These are phyloP conservation scores for Arachnomyces sp. DNA, from an alignment of 2,329 filamentous ascomycete species.

Conservation along the genomic window DNA sequence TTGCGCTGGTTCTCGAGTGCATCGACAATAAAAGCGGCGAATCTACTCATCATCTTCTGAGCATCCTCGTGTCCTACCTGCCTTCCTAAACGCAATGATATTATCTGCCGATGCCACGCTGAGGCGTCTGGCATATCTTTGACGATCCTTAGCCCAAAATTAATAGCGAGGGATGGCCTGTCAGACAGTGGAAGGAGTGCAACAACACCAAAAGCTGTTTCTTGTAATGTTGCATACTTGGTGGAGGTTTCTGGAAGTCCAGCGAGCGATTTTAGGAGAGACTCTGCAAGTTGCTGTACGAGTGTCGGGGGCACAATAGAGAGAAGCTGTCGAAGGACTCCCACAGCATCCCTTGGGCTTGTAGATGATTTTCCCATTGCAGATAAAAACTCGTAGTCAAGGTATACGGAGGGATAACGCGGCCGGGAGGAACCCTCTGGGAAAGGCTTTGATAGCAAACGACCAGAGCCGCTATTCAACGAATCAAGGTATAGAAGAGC, in stretches of 20 bases:
- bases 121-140: constrained; percentile 12
- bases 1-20: background rate
- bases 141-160: constrained; percentile 9
- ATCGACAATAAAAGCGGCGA: constrained; percentile 7
- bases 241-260: background rate
- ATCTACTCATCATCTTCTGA: constrained; percentile 3
- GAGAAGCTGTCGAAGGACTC: background rate
- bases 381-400: constrained; percentile 11
- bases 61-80: constrained; percentile 7
- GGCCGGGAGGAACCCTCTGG: constrained; percentile 3
- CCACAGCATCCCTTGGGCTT: constrained; percentile 1
- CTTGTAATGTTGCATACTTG: constrained; percentile 2
- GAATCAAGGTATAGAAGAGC: constrained; percentile 14
- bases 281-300: constrained; percentile 7
- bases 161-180: constrained; percentile 9
- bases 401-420: constrained; percentile 10
- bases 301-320: constrained; percentile 7
- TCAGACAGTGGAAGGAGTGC: constrained; percentile 10
- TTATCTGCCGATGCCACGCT: constrained; percentile 11
- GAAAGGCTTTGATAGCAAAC: constrained; percentile 7
- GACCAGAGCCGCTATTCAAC: background rate
- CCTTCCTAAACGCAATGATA: constrained; percentile 3
- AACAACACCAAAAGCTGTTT: constrained; percentile 8
- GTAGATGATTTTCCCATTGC: background rate
- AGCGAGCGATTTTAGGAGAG: constrained; percentile 4